Base-by-base conservation (phyloP, 2,329 filamentous ascomycete species). In the Paramyrothecium roridum region DNA sequence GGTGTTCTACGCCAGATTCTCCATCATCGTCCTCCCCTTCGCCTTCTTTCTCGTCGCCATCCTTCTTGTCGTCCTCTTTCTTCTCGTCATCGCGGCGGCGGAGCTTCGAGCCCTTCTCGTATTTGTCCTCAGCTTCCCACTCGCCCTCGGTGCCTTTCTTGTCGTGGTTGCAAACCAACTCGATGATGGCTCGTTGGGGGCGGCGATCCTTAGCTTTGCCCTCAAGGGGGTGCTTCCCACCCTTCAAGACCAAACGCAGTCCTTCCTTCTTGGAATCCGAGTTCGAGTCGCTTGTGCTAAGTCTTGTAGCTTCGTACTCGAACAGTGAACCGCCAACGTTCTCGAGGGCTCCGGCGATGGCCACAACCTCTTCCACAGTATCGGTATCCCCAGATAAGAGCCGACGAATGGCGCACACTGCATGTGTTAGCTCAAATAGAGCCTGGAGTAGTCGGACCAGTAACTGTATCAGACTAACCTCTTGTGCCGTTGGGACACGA, bases 101-200 rank as follows among this genome's bases (percentile, higher is more conserved):
- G 16, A 62, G 55, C 51, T 64, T 59, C 2, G 53, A 22, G 20
- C 52, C 65, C 65, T 52, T 62, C 48, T 77, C 76, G 60, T 85
- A 83, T 61, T 82, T 75, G 56, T 87, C 82, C 58, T 82, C 76
- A 3, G 78, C 70, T 48, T 80, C 76, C 69, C 80, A 83, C 64
- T 89, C 85, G 61, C 83, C 84, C 74, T 96, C 93, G 8, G 88
- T 80, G 1, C 93, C 93, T 10, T 86, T 86, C 61, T 83, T 80
- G 2, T 88, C 80, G 30, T 74, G 77, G 66, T 96, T 88, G 73
- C 95, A 99, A 20, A 93, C 70, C 63, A 98, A 92, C 65, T 96
- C 90, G 53, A 98, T 83, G 11, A 96, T 81, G 3, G 92, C 90
- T 65, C 85, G 86, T 70, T 96, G 89, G 57, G 83, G 76, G 26